Percentiles rank a stretch among this genome's conserved stretches.
phyloP scores from a whole-genome alignment of 176 grass and related monocot genomes.

The Themeda triandra region DNA sequence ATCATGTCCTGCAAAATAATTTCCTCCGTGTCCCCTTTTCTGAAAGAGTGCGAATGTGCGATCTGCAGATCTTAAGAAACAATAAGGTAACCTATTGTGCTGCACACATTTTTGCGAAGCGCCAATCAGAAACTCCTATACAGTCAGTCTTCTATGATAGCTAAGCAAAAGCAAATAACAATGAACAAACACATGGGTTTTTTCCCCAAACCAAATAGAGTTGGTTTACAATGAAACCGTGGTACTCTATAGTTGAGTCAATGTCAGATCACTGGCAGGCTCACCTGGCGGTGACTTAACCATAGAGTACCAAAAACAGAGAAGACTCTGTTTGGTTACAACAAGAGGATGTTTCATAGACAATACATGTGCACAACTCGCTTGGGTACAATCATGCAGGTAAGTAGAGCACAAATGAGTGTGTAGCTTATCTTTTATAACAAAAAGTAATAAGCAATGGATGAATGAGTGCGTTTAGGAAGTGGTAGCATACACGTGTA shows the following conservation, averaged over 20 bases:
- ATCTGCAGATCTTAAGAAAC: slow-evolving; percentile 1
- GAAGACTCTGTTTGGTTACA: background rate
- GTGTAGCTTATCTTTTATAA: background rate
- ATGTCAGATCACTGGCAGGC: no score
- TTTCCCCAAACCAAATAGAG: no score
- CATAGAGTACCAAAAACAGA: no score
- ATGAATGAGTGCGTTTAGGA: background rate
- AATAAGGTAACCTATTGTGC: background rate
- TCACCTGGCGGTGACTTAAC: no score
- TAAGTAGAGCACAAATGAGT: background rate
- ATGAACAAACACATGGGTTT: no score
- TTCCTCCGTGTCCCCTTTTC: background rate
- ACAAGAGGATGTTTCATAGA: no score
- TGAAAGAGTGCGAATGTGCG: background rate
- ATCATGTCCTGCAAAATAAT: background rate
- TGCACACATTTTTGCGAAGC: background rate
- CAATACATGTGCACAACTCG: background rate
- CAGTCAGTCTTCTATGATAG: background rate
- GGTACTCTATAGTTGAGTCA: no score
- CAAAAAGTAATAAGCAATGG: background rate
- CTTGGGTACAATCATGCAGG: background rate
- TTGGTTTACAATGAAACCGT: no score
- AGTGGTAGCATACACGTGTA: background rate
- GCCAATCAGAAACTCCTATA: background rate
- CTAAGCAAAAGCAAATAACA: background rate